Percentiles rank a stretch among this genome's conserved stretches.
Evolutionary conservation across 2,329 filamentous ascomycete genomes (phyloP).

Genomic region (Trichoderma hamatum): DNA sequence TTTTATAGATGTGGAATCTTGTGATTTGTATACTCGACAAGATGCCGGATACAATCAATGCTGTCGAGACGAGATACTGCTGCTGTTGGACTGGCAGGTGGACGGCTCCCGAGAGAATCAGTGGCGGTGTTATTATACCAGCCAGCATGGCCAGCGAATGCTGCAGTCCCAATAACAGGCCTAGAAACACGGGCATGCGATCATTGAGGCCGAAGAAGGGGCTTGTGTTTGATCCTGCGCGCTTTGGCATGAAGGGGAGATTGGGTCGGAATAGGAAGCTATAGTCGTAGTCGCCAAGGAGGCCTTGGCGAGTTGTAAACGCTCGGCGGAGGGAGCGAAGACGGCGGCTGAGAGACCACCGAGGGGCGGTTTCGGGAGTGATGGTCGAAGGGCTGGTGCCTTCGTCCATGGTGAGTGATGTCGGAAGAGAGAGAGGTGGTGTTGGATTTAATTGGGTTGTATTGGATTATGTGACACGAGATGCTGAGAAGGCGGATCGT

Average conservation of each 20-base stretch:
- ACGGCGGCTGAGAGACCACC: constrained; percentile 35
- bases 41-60: constrained; percentile 76
- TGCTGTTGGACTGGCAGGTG: constrained; percentile 63
- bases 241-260: constrained; percentile 75
- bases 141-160: constrained; percentile 78
- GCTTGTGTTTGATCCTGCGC: constrained; percentile 45
- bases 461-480: constrained; percentile 14
- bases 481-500: not conserved
- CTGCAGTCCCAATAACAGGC: constrained; percentile 75
- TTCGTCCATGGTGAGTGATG: constrained; percentile 53
- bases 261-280: constrained; percentile 81
- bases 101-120: constrained; percentile 68
- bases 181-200: constrained; percentile 73
- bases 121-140: constrained; percentile 75
- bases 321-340: constrained; percentile 40
- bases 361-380: constrained; percentile 44
- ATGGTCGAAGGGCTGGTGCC: constrained; percentile 57
- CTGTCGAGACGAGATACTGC: constrained; percentile 78
- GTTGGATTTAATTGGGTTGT: not conserved
- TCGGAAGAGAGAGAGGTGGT: not conserved
- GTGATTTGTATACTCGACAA: constrained; percentile 78
- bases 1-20: constrained; percentile 71
- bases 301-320: constrained; percentile 66
- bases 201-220: constrained; percentile 87
- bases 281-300: constrained; percentile 89